Base-by-base conservation (phyloP, 305 asterid species). In the Fraxinus sp. region DNA sequence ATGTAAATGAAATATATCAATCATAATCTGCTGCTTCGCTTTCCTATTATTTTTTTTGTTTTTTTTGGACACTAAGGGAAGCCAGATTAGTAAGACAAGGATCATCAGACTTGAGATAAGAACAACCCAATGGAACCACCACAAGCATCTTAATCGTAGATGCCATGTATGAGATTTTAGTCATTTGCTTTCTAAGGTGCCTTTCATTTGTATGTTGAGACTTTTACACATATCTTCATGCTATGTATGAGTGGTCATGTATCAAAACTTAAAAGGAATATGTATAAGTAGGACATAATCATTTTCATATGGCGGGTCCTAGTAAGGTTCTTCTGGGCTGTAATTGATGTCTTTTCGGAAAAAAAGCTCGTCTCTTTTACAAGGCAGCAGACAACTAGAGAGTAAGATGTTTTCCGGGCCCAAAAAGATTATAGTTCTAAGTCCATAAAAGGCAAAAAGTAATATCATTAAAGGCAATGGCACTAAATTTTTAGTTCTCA, bases 401-500 rank as follows among this genome's bases (percentile, higher is more conserved):
- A 79, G 84, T 77, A 80, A 57, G 64, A 79, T 35, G 33, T 86
- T 66, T 52, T 66, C 72, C 37, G 86, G 93, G 92, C 62, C 90
- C 92, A 80, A 41, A 84, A 80, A 55, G 73, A 22, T 84, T 75
- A 78, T 30, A 35, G 49, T 75, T 84, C 77, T 14, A 64, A 82
- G 83, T 64, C 75, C 79, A 81, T 46, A 52, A 76, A 85, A 82
- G 81, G 59, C 18, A 35, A 49, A 77, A 86, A 52, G 84, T 46
- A 78, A 82, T 82, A 28, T 81, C 85, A 73, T 80, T 72, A 83
- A 79, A 79, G 81, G 52, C 49, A 77, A 82, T 68, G 83, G 86
- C 89, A 89, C 89, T 85, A 79, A 85, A 86, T 88, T 84, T 87
- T 80, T 85, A 84, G 84, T 77, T 81, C 80, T 62, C 81, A 85